Base-by-base conservation (phyloP, 129 eudicot species). In the Arctium lappa region DNA sequence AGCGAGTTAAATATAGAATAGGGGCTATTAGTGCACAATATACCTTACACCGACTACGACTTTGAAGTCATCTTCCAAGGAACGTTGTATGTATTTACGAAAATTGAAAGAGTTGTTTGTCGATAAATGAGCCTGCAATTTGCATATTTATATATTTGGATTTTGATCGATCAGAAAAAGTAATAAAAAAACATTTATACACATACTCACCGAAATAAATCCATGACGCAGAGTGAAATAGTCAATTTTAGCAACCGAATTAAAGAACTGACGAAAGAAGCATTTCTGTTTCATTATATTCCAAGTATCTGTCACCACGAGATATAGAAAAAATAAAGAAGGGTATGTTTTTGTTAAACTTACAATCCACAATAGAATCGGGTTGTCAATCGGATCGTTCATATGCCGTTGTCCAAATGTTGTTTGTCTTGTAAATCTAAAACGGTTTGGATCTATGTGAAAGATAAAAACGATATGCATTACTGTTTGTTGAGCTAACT, bases 221-320 rank as follows among this genome's bases (percentile, higher is more conserved):
- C 93, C 91, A 90, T 88, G 88, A 39, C 93, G 86, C 34, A 90
- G 65, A 62, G 93, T 90, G 74, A 87, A 80, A 69, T 90, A 90
- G 72, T 90, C 93, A 73, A 90, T 89, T 82, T 90, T 90, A 22
- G 91, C 89, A 29, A 90, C 88, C 2, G 93, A 88, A 79, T 82
- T 76, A 81, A 88, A 88, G 85, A 90, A 88, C 36, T 90, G 93
- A 27, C 93, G 78, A 56, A 90, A 90, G 75, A 90, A 88, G 70
- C 91, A 88, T 82, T 88, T 88, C 91, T 88, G 83, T 77, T 44
- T 72, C 32, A 84, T 7, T 16, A 44, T 73, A 66, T 11, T 63
- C 7, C 1, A 69, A 22, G 2, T 5, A 6, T 4, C 15, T 27
- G 37, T 79, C 42, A 63, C 15, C 18, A 32, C 10, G 1, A 78